Base-by-base conservation (phyloP, 371 early-diverging fungal genomes). In the Rhizopus sp. region DNA sequence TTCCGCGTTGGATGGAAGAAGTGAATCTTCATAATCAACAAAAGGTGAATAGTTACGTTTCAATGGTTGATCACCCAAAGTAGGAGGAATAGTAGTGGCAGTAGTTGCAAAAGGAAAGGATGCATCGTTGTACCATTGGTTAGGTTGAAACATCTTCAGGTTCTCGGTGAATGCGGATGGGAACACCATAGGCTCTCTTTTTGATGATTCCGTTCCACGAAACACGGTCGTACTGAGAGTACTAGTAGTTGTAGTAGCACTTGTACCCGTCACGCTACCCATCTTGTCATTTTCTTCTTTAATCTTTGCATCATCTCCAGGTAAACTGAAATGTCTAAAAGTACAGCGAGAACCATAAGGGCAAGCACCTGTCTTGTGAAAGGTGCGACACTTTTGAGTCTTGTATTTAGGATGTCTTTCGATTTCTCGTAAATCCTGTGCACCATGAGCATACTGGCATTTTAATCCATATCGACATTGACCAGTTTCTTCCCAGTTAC, bases 351-450 rank as follows among this genome's bases (percentile, higher is more conserved):
- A 78, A 4, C 95, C 96, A 73, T 97, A 99, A n/a, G 90, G 91
- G 75, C 99, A 99, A 23, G 81, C 69, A 9, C 97, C 98, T 7
- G 88, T 88, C 58, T 88, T 88, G 73, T 90, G 88, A 75, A 85
- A 97, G 9, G 91, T 92, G 51, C 94, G 87, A 66, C 96, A 96
- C 6, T 88, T 80, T 66, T 91, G 90, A 29, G 96, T 90, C 74
- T 97, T 97, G 83, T 99, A 99, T 57, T 92, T 90, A 35, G 97
- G 98, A 74, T 99, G 99, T 46, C 99, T 88, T 45, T 85, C 79
- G 1, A 96, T 86, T 15, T 78, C 71, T 29, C 96, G 84, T 30
- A 98, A 83, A 77, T 99, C 98, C 29, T 69, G 57, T 17, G 64
- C 59, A 30, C 88, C 87, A 73, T 99, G 99, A 15, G 98, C 98